Conservation (phyloP, 2,329 filamentous ascomycete species). For the Aureobasidium lini region DNA sequence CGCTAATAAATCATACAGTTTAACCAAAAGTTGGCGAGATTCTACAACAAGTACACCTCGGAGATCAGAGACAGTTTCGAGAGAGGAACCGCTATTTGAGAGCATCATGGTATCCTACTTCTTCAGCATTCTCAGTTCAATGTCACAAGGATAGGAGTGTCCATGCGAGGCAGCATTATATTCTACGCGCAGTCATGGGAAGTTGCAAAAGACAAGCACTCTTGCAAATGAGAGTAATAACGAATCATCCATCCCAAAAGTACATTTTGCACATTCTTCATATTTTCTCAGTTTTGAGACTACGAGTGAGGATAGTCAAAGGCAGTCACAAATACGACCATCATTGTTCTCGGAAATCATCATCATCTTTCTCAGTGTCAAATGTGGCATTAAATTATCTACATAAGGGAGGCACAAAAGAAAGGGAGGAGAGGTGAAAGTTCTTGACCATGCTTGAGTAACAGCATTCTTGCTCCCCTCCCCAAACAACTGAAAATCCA, state of each 20-base stretch:
- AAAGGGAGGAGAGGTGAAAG: slow-evolving; percentile 3
- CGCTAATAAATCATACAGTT: slow-evolving; percentile 53
- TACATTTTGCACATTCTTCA: too few species aligned
- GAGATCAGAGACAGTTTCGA: slow-evolving; percentile 98
- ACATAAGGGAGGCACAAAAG: slow-evolving; percentile 12
- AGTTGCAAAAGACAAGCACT: too few species aligned
- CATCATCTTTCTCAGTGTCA: background rate
- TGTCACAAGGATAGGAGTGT: too few species aligned
- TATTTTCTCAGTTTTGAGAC: too few species aligned
- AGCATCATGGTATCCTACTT: too few species aligned
- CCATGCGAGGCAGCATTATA: too few species aligned
- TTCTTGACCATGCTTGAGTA: slow-evolving; percentile 17
- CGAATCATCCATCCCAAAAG: too few species aligned
- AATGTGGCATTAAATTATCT: slow-evolving; percentile 10
- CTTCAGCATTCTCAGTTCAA: too few species aligned
- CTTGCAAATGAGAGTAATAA: too few species aligned
- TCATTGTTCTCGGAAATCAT: too few species aligned
- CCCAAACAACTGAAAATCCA: slow-evolving; percentile 16
- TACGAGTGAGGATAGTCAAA: too few species aligned
- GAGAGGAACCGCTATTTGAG: slow-evolving; percentile 86
- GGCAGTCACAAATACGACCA: background rate
- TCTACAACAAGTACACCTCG: slow-evolving; percentile 97
- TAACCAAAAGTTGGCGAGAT: slow-evolving; percentile 90
- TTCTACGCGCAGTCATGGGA: too few species aligned
- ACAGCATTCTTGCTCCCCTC: slow-evolving; percentile 18